Base-by-base conservation (phyloP, 2,329 filamentous ascomycete genomes). In the Mycosphaerella arachidis region DNA sequence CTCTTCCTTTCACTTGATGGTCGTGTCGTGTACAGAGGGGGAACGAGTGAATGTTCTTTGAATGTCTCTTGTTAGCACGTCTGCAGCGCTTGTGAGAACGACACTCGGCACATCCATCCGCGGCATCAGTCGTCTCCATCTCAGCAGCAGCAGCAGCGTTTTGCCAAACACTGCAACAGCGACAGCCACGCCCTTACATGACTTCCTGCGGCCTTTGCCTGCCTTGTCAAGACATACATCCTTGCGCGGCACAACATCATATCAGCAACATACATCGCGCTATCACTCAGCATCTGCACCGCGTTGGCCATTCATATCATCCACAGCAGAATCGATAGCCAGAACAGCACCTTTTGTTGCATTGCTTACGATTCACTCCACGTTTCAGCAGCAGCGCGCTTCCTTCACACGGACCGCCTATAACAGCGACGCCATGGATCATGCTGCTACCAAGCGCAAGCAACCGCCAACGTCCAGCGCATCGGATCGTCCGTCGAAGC, bases 401-500 rank as follows among this genome's bases (percentile, higher is more conserved):
- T 20, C 27, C 20, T 29, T 50, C 24, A 52, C 50, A 52, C 50
- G 30, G 50, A 52, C 50, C 50, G 27, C n/a, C 50, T 31, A 35
- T 35, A 35, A 16, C 3, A 35, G 40, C 57, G 53, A 45, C 53
- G 50, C 53, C 53, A 68, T 70, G 67, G 66, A 70, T 48, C 59
- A 66, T 29, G 57, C 65, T 33, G 59, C 68, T 33, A 62, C 67
- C n/a, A 74, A 75, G 66, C 72, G 73, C 64, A 75, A 75, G 65
- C 68, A 72, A 61, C 71, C 72, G 50, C 71, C 72, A 9, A 67
- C 70, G 30, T 63, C 66, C 53, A 62, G 65, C 53, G 57, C 67
- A 35, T 60, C 66, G 18, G 70, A 71, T 45, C 71, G 73, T 52
- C 73, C 73, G 29, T 59, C 67, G 55, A 75, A 75, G 58, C 72